Conservation (phyloP, 495 filamentous ascomycete species). For the Chaetomium fimeti region DNA sequence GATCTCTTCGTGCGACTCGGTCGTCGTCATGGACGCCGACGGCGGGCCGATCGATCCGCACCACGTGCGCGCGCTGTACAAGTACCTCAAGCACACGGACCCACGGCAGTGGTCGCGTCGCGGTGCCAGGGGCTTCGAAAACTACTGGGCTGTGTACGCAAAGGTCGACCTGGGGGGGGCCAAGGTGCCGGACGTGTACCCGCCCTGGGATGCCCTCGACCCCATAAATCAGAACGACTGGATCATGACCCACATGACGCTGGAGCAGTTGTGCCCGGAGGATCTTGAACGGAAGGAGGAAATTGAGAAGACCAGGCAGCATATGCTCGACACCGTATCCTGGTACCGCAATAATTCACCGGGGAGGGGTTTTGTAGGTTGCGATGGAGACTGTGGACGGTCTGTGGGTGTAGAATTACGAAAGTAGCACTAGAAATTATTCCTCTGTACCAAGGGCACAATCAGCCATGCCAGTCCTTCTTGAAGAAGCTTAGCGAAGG, state of each 20-base stretch:
- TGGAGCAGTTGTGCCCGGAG: neutral
- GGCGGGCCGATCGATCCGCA: neutral
- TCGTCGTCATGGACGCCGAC: neutral
- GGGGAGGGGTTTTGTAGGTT: too few species aligned
- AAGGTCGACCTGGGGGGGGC: neutral
- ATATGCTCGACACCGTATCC: neutral
- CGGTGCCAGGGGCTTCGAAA: conserved; percentile 4
- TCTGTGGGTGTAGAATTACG: too few species aligned
- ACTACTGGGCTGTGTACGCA: neutral
- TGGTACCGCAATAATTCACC: too few species aligned
- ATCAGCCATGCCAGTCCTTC: too few species aligned
- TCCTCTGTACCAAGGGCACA: too few species aligned
- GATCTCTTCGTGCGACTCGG: neutral
- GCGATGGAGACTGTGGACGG: too few species aligned
- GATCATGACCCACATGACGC: neutral
- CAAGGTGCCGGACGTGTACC: too few species aligned
- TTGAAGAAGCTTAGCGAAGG: too few species aligned
- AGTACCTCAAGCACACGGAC: conserved; percentile 7
- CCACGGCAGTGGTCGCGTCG: neutral
- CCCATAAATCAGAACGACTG: too few species aligned
- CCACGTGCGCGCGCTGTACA: conserved; percentile 1
- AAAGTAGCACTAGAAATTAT: too few species aligned
- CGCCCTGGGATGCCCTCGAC: too few species aligned
- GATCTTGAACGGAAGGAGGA: neutral
- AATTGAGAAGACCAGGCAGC: neutral